Evolutionary conservation across 129 eudicot species (phyloP), one percentile per base, ranked within the genome.

Genomic region (Arctium lappa): DNA sequence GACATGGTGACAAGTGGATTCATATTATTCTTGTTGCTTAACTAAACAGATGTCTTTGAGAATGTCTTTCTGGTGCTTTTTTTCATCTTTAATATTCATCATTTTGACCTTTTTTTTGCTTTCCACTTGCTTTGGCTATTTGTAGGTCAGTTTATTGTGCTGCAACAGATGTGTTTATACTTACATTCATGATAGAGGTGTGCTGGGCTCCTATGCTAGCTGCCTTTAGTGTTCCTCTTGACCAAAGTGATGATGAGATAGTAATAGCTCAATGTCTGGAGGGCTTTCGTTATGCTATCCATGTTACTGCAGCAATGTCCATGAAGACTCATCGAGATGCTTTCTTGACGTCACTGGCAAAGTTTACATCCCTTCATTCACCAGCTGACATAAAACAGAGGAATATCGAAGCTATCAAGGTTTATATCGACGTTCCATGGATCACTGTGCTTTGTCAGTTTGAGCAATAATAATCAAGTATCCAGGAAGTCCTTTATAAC

Each of bases 171-270:
- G 98, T 88, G 56, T 89, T 91, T 83, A 96, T 96, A 88, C 94
- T 96, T 36, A 86, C 92, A 79, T 96, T 93, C 87, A 96, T 96
- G 99, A 83, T 96, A 33, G 99, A 96, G 84, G 98, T 86, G 69
- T 96, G 97, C 86, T 96, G 99, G 99, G 99, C 99, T 84, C 99
- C 99, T 11, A 96, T 96, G 99, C 82, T 96, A 88, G 99, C 99
- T 86, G 99, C 99, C 83, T 96, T 96, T 82, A 96, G 99, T 86
- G 99, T 96, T 79, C 98, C 99, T 39, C 95, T 96, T 82, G 99
- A 93, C 85, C 99, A 90, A 88, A 93, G 95, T 78, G 98, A 96
- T 29, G 99, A 96, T 56, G 99, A 89, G 37, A 75, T 86, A 76
- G 87, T 96, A 32, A 87, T 93, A 77, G 79, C 88, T 60, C 93